These are phyloP conservation scores for Prototheca cutis DNA, from an alignment of 163 green algal species.

Conservation along the genomic window DNA sequence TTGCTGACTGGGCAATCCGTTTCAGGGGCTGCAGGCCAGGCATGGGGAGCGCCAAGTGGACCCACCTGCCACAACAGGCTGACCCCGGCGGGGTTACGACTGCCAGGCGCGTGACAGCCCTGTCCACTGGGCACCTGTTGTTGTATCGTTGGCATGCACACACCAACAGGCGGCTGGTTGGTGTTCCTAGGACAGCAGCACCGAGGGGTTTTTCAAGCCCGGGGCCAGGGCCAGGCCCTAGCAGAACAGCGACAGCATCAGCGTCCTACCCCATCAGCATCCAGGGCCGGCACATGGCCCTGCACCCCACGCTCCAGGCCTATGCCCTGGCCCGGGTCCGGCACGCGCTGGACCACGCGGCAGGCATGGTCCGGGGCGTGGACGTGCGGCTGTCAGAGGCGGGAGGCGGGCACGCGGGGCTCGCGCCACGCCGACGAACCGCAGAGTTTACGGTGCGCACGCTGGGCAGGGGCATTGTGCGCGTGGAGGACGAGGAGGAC, in stretches of 20 bases:
- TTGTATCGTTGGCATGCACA: no score
- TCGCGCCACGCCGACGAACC: slow-evolving; percentile 37
- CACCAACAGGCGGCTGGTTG: no score
- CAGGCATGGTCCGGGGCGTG: slow-evolving; percentile 32
- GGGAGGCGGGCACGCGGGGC: slow-evolving; percentile 44
- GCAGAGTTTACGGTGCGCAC: slow-evolving; percentile 75
- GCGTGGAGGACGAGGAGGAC: slow-evolving; percentile 73
- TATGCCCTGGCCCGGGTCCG: slow-evolving; percentile 56
- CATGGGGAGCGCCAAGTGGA: no score
- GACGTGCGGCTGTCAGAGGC: slow-evolving; percentile 65
- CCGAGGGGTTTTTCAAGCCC: neutral
- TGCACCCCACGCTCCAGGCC: slow-evolving; percentile 55
- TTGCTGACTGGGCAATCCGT: no score
- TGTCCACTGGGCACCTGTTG: no score
- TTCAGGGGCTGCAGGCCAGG: no score
- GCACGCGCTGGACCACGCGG: slow-evolving; percentile 22
- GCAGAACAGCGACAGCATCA: no score
- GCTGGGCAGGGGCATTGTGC: slow-evolving; percentile 62
- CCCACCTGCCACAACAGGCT: no score
- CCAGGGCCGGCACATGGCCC: slow-evolving; percentile 36
- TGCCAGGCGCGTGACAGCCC: no score
- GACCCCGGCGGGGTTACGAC: no score
- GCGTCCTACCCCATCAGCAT: slow-evolving; percentile 10
- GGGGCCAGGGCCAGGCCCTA: neutral
- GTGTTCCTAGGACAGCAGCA: neutral